Percentiles rank a stretch among this genome's conserved stretches.
Conservation (phyloP, 2,329 filamentous ascomycete species). For the Coniochaeta pulveracea region DNA sequence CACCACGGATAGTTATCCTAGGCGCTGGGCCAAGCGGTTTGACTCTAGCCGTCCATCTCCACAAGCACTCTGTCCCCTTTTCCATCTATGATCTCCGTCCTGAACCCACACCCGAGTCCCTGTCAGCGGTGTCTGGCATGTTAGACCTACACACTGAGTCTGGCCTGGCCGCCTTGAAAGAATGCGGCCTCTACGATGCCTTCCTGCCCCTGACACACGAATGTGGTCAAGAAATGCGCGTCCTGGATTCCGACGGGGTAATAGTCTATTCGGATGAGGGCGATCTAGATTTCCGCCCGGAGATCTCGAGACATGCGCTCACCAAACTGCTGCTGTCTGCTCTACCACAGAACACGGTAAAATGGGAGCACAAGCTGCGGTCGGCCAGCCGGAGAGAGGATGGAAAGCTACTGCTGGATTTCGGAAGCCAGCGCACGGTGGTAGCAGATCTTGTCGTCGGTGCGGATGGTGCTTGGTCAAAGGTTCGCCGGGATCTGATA, state of each 20-base stretch:
- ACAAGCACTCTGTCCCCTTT: slow-evolving; percentile 21
- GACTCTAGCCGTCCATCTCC: slow-evolving; percentile 33
- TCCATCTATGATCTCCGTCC: slow-evolving; percentile 23
- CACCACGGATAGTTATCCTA: slow-evolving; percentile 27
- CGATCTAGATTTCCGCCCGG: slow-evolving; percentile 18
- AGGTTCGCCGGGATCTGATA: slow-evolving; percentile 21
- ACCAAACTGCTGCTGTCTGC: slow-evolving; percentile 20
- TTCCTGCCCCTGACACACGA: slow-evolving; percentile 29
- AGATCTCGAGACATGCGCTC: slow-evolving; percentile 25
- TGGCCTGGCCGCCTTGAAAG: slow-evolving; percentile 30
- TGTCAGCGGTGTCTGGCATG: slow-evolving; percentile 23
- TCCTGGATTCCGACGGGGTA: slow-evolving; percentile 20
- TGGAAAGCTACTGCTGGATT: slow-evolving; percentile 11
- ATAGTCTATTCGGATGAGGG: slow-evolving; percentile 9
- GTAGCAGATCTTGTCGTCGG: slow-evolving; percentile 26
- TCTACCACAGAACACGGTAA: slow-evolving; percentile 20
- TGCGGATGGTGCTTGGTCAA: slow-evolving; percentile 28
- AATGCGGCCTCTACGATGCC: slow-evolving; percentile 29
- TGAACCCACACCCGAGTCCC: slow-evolving; percentile 14
- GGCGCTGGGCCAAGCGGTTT: slow-evolving; percentile 35
- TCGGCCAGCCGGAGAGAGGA: slow-evolving; percentile 6
- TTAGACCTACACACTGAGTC: slow-evolving; percentile 36
- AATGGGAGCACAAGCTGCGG: slow-evolving; percentile 25
- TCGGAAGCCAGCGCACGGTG: slow-evolving; percentile 10
- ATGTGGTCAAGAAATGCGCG: slow-evolving; percentile 25